Evolutionary conservation across 2,329 filamentous ascomycete genomes (phyloP), one percentile per base, ranked within the genome.

Genomic region (Aspergillus pseudoviridinutans): DNA sequence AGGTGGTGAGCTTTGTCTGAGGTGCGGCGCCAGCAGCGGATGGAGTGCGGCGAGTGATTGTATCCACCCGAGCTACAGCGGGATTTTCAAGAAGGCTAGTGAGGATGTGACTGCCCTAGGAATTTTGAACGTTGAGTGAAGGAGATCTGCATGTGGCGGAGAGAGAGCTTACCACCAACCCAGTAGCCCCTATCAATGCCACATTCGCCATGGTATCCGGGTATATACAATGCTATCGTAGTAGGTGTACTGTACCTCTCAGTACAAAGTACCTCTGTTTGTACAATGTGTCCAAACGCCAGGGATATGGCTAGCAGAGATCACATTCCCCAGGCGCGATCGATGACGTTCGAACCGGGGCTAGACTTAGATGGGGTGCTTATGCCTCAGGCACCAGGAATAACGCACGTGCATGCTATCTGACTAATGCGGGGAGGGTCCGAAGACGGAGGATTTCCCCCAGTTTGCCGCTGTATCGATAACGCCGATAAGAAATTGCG

Each of bases 31-130:
- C 74, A 49, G 66, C 67, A 20, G 63, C 65, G 53, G 69, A 61
- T n/a, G 72, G 75, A 10, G 71, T 68, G 41, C 78, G 76, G 38
- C 79, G 77, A 51, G 77, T 78, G 60, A 81, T 71, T 5, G 78
- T 76, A 55, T 78, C 72, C 49, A 82, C 70, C 17, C 72, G 72
- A 42, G 71, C 70, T 51, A 78, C 64, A 25, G 69, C 63, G 3
- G 74, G 63, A 46, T 75, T 71, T 38, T 71, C 59, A 28, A 80
- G 70, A 14, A 81, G 78, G 49, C 77, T 79, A 54, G 74, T 74
- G 68, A 96, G 86, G 72, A 96, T 92, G 70, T 90, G 79, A 53
- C 84, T 85, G 70, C 93, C 92, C 84, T 86, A 57, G 46, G 49
- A 22, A 20, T 44, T 38, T 44, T 29, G 25, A 51, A 50, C 14